Evolutionary conservation across 257 asterid species (phyloP).

Genomic region (Petunia secreta): DNA sequence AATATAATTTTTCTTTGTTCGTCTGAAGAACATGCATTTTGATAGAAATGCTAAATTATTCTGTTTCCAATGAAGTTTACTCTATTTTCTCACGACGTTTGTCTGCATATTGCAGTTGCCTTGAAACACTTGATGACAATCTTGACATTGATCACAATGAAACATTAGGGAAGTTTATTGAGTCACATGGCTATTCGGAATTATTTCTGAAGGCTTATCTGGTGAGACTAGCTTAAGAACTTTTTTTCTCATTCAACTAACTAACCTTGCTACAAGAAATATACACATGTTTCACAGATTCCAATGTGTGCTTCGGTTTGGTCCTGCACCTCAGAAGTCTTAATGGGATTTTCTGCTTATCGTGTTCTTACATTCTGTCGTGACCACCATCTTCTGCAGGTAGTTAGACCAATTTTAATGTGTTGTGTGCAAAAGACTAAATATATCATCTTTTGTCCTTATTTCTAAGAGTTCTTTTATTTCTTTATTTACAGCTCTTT

Average conservation of each 20-base stretch:
- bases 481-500: conserved; percentile 53
- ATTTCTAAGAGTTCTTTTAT: not conserved
- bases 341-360: conserved; percentile 78
- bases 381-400: conserved; percentile 92
- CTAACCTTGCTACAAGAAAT: too few species aligned
- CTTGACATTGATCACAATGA: too few species aligned
- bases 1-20: not conserved
- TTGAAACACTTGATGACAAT: too few species aligned
- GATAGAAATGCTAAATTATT: not conserved
- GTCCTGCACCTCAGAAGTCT: conserved; percentile 87
- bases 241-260: not conserved
- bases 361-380: conserved; percentile 86
- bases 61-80: too few species aligned
- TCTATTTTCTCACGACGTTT: too few species aligned
- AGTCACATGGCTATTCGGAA: too few species aligned
- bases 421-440: too few species aligned
- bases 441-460: not conserved
- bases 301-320: conserved; percentile 96
- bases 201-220: too few species aligned
- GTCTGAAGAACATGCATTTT: too few species aligned
- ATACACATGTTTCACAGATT: conserved; percentile 40
- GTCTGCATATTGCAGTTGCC: too few species aligned
- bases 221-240: too few species aligned
- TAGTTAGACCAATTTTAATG: not conserved
- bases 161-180: too few species aligned